Base-by-base conservation (phyloP, 495 filamentous ascomycete species). In the Bacidia rubella region DNA sequence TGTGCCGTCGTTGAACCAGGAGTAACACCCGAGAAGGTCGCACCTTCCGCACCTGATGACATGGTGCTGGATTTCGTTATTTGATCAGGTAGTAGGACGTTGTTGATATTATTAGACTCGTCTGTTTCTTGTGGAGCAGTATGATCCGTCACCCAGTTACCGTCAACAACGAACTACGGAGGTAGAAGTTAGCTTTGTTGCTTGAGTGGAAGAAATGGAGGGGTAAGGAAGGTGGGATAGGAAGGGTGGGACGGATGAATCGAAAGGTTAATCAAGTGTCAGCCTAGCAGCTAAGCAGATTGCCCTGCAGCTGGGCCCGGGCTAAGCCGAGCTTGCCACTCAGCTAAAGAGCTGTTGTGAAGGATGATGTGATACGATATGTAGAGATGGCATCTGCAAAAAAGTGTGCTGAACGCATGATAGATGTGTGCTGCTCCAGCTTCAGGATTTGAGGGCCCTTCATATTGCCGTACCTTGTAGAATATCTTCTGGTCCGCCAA, bases 151-250 rank as follows among this genome's bases (percentile, higher is more conserved):
- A 76, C 79, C 92, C 92, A 98, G 54, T 70, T 75, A 41, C 79
- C 82, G 76, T 98, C 89, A 43, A 93, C 90, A 57, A 97, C 85
- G 68, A 94, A 97, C 87, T 95, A 63, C 20, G 45, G 20, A 11
- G 55, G 0, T 4, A 35, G 26, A 10, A 3, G 26, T 54, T 49
- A 50, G 45, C 35, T 44, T 32, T 21, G 15, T 12, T 3, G 27
- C 5, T 38, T 27, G 41, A 7, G 40, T 3, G 3, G 20, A 53
- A 32, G 24, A 7, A 19, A 3, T 11, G 23, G 32, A 47, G 29
- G 20, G 15, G 19, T 19, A n/a, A 5, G 32, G 26, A 17, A 12
- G 47, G 25, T 49, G 47, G 17, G 20, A n/a, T 11, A 19, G 11
- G 25, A 38, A 35, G 22, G 27, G 23, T 17, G 38, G 26, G n/a